Evolutionary conservation across 768 basidiomycete genomes (phyloP).

Genomic region (Tylopilus balloui): DNA sequence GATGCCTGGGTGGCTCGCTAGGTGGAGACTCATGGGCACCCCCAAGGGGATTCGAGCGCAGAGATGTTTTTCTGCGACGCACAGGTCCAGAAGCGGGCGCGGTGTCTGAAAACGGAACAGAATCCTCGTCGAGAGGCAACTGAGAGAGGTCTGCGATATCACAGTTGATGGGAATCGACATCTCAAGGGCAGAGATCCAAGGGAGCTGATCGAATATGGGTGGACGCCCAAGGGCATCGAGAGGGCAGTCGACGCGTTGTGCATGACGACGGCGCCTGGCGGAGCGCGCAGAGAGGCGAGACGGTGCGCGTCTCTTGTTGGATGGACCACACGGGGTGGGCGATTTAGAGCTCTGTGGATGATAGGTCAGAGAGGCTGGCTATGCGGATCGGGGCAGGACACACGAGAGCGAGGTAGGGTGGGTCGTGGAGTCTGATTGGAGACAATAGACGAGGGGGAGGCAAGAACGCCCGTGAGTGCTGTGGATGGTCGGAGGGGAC

Average conservation of each 20-base stretch:
- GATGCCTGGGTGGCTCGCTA: slow-evolving; percentile 16
- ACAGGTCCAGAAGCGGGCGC: slow-evolving; percentile 46
- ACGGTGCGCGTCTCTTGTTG: slow-evolving; percentile 35
- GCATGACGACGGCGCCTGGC: slow-evolving; percentile 40
- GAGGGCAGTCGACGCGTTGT: slow-evolving; percentile 38
- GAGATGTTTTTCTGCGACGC: slow-evolving; percentile 51
- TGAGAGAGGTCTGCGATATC: slow-evolving; percentile 69
- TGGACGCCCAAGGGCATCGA: slow-evolving; percentile 32
- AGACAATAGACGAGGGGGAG: slow-evolving; percentile 36
- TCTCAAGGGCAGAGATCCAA: slow-evolving; percentile 61
- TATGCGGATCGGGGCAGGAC: slow-evolving; percentile 1
- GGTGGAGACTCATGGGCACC: slow-evolving; percentile 19
- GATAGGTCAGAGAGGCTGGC: slow-evolving; percentile 6
- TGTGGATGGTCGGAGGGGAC: slow-evolving; percentile 8
- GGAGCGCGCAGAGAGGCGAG: slow-evolving; percentile 35
- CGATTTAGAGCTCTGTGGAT: slow-evolving; percentile 36
- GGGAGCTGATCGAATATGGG: slow-evolving; percentile 58
- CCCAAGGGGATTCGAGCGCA: slow-evolving; percentile 46
- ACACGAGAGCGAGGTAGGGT: slow-evolving; percentile 18
- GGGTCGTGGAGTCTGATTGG: slow-evolving; percentile 35
- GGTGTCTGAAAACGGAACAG: slow-evolving; percentile 17
- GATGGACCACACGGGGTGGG: slow-evolving; percentile 36
- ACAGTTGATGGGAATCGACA: slow-evolving; percentile 40
- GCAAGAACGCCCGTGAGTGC: slow-evolving; percentile 24
- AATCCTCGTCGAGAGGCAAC: slow-evolving; percentile 35